Base-by-base conservation (phyloP, 1,284 basidiomycete genomes). In the Malassezia caprae region DNA sequence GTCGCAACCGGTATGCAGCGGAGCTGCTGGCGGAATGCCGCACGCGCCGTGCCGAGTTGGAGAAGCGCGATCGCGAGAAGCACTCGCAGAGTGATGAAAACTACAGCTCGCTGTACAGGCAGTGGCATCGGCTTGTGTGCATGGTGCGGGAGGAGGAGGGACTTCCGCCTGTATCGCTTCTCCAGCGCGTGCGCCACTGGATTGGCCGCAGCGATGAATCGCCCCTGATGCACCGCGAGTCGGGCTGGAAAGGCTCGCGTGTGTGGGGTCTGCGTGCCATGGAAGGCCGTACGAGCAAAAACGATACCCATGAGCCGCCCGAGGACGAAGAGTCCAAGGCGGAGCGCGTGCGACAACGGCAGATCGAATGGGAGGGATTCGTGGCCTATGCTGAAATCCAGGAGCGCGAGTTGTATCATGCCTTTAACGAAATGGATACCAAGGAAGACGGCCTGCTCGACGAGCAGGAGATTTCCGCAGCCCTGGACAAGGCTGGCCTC, bases 311-410 rank as follows among this genome's bases (percentile, higher is more conserved):
- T 11, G 39, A 31, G 6, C n/a, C 42, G 12, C 4, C 24, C 5
- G 27, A 53, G 17, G 61, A 61, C 8, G 50, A 65, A 32, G 46
- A 59, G 37, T 59, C 62, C 15, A 64, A 68, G 19, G 34, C 26
- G 66, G 61, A 41, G 62, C 69, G 68, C 19, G 56, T 53, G 5
- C 53, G 69, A 4, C 67, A 72, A 53, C 56, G 67, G 13, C 65
- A 69, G 54, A 69, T 74, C 32, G 72, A 74, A 45, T 74, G 72
- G 72, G 70, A 74, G 37, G 72, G 70, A 1, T 74, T 74, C 49
- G 56, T 74, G 23, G 64, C 67, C 19, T 74, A 73, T 50, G 70
- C 72, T 21, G 72, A 73, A 41, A 56, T 63, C 37, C 72, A 74
- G 50, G 72, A 74, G 42, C 64, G 72, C 32, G 70, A 72, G 46